A percentile compares a stretch with the other conserved stretches of the same genome.
Conservation (phyloP, 2,329 filamentous ascomycete species). For the Colletotrichum musae region DNA sequence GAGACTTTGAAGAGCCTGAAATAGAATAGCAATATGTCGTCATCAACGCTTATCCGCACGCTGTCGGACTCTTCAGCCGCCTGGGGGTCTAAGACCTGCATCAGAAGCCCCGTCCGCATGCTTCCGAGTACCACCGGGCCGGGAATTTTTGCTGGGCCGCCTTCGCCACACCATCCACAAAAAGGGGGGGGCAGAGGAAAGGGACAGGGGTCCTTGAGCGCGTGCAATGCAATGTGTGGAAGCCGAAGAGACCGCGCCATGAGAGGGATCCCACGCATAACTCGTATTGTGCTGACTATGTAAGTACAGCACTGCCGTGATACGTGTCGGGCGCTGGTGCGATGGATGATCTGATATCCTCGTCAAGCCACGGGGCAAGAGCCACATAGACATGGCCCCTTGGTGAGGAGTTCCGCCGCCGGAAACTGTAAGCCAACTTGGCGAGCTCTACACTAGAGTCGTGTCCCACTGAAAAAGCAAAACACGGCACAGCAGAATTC, state of each 20-base stretch:
- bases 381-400: not conserved
- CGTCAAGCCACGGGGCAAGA: not conserved
- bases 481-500: not conserved
- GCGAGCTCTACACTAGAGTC: not conserved
- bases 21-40: no score
- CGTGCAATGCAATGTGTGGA: not conserved
- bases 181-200: no score
- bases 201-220: not conserved
- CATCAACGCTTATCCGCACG: no score
- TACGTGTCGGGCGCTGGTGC: not conserved
- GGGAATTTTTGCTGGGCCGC: constrained; percentile 3
- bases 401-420: constrained; percentile 31
- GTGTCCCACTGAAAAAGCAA: constrained; percentile 5
- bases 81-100: not conserved
- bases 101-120: constrained; percentile 5
- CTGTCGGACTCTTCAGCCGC: not conserved
- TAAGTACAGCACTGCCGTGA: not conserved
- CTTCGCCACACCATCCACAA: constrained; percentile 1
- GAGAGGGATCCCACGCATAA: not conserved
- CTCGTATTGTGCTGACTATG: not conserved
- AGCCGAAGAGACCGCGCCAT: not conserved
- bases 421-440: constrained; percentile 29
- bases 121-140: constrained; percentile 15
- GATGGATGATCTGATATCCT: constrained; percentile 16
- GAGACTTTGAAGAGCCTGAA: no score